These are phyloP conservation scores for Barnettozyma hawaiiensis DNA, from an alignment of 1,139 yeast genomes.

Conservation along the genomic window DNA sequence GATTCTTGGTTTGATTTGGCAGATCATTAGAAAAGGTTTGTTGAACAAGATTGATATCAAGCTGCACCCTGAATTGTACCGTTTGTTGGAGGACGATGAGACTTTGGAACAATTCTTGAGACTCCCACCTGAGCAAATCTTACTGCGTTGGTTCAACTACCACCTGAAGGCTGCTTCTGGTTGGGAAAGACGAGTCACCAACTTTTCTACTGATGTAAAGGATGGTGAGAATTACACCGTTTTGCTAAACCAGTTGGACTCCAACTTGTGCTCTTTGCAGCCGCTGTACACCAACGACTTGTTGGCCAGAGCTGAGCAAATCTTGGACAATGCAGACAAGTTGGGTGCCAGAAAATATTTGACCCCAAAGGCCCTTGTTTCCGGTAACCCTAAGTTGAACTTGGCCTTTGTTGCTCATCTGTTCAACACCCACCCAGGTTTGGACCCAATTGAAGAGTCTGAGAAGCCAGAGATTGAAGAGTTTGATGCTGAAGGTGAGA, in stretches of 20 bases:
- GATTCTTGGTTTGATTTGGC: slow-evolving; percentile 96
- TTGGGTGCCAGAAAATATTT: slow-evolving; percentile 90
- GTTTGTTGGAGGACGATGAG: slow-evolving; percentile 92
- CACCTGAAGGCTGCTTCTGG: slow-evolving; percentile 95
- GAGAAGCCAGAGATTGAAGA: slow-evolving; percentile 87
- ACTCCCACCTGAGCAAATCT: slow-evolving; percentile 95
- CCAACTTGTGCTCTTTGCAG: slow-evolving; percentile 70
- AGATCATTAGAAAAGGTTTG: slow-evolving; percentile 92
- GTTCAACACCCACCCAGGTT: slow-evolving; percentile 94
- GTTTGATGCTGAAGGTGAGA: slow-evolving; percentile 98
- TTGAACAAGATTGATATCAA: slow-evolving; percentile 93
- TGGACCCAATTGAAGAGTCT: slow-evolving; percentile 89
- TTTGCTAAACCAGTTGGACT: slow-evolving; percentile 80
- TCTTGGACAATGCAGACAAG: slow-evolving; percentile 80
- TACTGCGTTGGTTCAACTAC: slow-evolving; percentile 95
- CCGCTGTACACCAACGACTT: slow-evolving; percentile 70
- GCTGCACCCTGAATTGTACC: slow-evolving; percentile 92
- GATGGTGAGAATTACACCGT: slow-evolving; percentile 96
- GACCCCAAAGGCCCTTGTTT: slow-evolving; percentile 87
- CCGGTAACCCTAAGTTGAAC: slow-evolving; percentile 95
- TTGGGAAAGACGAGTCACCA: slow-evolving; percentile 77
- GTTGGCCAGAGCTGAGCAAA: slow-evolving; percentile 78
- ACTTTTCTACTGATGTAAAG: slow-evolving; percentile 80
- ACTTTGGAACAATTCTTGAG: slow-evolving; percentile 94
- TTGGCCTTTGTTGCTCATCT: slow-evolving; percentile 95